Evolutionary conservation across 2,329 filamentous ascomycete genomes (phyloP).

Genomic region (Fusarium graminum): DNA sequence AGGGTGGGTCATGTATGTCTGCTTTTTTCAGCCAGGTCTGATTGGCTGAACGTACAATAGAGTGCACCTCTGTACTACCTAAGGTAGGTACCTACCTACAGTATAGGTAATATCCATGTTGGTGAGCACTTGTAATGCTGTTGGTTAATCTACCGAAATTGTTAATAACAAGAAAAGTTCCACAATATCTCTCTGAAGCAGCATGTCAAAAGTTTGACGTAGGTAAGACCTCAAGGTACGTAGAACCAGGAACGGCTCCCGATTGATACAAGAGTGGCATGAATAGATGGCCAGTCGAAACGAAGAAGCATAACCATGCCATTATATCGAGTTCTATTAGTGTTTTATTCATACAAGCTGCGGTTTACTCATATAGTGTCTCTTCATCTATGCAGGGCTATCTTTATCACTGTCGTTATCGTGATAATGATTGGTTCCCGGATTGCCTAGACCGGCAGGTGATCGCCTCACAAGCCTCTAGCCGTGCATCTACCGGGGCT

Average conservation of each 20-base stretch:
- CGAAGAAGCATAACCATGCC: no score
- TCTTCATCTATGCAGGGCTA: neutral
- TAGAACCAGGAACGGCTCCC: neutral
- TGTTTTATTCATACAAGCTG: no score
- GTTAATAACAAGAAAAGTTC: neutral
- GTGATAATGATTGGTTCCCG: slow-evolving; percentile 39
- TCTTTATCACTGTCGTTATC: neutral
- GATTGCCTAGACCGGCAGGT: slow-evolving; percentile 41
- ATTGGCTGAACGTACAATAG: slow-evolving; percentile 18
- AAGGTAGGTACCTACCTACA: no score
- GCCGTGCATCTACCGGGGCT: slow-evolving; percentile 45
- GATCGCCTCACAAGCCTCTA: slow-evolving; percentile 45
- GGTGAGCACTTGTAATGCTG: neutral
- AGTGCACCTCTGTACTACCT: neutral
- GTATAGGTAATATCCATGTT: no score
- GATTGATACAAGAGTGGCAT: no score
- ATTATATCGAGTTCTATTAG: no score
- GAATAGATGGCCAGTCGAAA: no score
- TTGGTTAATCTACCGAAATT: neutral
- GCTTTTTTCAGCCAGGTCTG: slow-evolving; percentile 35
- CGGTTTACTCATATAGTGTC: no score
- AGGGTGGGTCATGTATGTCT: slow-evolving; percentile 22
- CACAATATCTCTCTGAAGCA: neutral
- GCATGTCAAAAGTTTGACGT: neutral
- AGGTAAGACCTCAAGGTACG: neutral